phyloP scores from a whole-genome alignment of 1,139 yeast genomes.

The Wickerhamiella infanticola region DNA sequence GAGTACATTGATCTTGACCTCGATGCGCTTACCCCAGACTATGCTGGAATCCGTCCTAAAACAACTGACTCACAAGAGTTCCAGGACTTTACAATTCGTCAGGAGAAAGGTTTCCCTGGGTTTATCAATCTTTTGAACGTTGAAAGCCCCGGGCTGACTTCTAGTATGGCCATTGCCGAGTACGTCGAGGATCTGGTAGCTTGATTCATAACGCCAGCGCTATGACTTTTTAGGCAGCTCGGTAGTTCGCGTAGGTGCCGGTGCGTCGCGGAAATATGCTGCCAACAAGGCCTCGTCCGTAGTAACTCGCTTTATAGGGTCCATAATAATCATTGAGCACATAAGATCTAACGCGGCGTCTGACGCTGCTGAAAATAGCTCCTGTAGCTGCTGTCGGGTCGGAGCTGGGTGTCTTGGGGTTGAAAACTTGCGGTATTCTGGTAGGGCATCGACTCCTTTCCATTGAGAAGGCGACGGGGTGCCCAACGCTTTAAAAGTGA shows the following conservation, averaged over 20 bases:
- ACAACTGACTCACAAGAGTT: conserved; percentile 35
- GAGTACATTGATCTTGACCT: conserved; percentile 40
- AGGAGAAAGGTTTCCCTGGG: conserved; percentile 57
- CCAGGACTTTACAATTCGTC: conserved; percentile 57
- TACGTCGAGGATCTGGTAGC: conserved; percentile 37
- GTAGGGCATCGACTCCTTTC: conserved; percentile 78
- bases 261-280: conserved; percentile 56
- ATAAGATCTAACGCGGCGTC: conserved; percentile 69
- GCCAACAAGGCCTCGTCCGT: conserved; percentile 52
- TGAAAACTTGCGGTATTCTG: conserved; percentile 54
- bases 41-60: conserved; percentile 77
- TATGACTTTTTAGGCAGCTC: conserved; percentile 40
- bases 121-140: conserved; percentile 69
- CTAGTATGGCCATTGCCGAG: conserved; percentile 69
- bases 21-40: conserved; percentile 45
- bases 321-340: conserved; percentile 57
- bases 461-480: conserved; percentile 87
- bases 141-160: conserved; percentile 81
- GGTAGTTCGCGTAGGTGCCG: conserved; percentile 60
- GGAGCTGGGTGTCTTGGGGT: conserved; percentile 61
- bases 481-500: conserved; percentile 87
- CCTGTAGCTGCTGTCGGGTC: conserved; percentile 61
- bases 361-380: conserved; percentile 82
- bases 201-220: conserved; percentile 1
- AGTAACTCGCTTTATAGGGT: conserved; percentile 59